phyloP scores from a whole-genome alignment of 495 filamentous ascomycete species.

The Symbiotaphrina buchneri region DNA sequence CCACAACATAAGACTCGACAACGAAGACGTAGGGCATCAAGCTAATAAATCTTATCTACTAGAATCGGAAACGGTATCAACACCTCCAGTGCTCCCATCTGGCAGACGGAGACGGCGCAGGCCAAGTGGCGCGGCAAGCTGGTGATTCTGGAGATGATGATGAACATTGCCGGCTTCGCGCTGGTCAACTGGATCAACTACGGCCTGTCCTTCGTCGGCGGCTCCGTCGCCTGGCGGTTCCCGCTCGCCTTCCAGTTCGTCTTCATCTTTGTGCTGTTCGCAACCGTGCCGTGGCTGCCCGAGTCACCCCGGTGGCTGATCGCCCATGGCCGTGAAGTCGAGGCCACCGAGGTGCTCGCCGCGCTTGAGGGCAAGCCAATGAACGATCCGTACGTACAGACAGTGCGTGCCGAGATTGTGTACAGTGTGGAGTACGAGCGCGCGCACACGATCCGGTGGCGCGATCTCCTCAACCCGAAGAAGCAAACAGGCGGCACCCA shows the following conservation, averaged over 20 bases:
- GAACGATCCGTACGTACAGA: too few relatives aligned
- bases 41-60: constrained; percentile 4
- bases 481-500: too few relatives aligned
- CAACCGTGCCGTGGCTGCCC: constrained; percentile 28
- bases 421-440: too few relatives aligned
- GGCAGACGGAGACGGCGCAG: constrained; percentile 40
- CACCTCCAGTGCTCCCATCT: constrained; percentile 37
- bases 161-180: constrained; percentile 35
- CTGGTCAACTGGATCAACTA: constrained; percentile 34
- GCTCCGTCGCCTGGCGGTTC: constrained; percentile 26
- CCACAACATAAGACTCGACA: background rate
- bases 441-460: too few relatives aligned
- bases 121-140: constrained; percentile 33
- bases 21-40: too few relatives aligned
- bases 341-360: too few relatives aligned
- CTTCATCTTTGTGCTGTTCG: constrained; percentile 27
- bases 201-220: constrained; percentile 23
- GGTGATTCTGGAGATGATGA: constrained; percentile 34
- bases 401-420: too few relatives aligned
- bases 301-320: constrained; percentile 31
- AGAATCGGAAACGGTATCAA: constrained; percentile 46
- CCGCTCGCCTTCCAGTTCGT: constrained; percentile 34
- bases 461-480: too few relatives aligned
- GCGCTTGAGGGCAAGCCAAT: too few relatives aligned
- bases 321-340: too few relatives aligned